Base-by-base conservation (phyloP, 129 eudicot genomes). In the Logfia minima region DNA sequence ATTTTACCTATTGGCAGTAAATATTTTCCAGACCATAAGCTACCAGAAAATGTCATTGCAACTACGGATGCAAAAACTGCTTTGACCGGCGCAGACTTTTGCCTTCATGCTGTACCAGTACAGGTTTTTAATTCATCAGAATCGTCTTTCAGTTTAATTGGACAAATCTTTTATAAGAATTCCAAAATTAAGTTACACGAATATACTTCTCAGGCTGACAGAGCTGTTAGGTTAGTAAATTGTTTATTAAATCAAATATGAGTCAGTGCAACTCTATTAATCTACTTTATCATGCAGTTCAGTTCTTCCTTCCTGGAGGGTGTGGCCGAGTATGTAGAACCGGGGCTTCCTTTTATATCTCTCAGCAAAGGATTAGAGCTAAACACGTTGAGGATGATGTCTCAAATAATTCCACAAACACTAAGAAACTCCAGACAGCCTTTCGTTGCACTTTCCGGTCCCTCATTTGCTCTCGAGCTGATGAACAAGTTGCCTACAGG, bases 21-120 rank as follows among this genome's bases (percentile, higher is more conserved):
- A 79, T 93, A 93, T 82, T 93, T 93, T 79, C 97, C 98, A 29
- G 80, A 86, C 53, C 96, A 90, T 84, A 86, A 80, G 84, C 88
- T 93, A 77, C 98, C 98, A 22, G 91, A 83, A 69, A 93, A 93
- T 81, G 96, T 93, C 58, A 81, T 79, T 62, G 98, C 98, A 62
- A 93, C 98, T 39, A 88, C 90, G 35, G 96, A 90, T 78, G 97
- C 98, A 52, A 88, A 84, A 86, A 79, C 88, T 74, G 98, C 98
- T 75, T 80, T 93, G 51, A 83, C 58, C 1, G 84, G 85, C 83
- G 98, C 98, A 3, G 91, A 93, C 80, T 93, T 90, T 84, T 93
- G 98, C 87, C 96, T 93, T 70, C 98, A 93, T 83, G 98, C 98
- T 84, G 98, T 93, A 63, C 98, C 98, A 37, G 98, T 93, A 71